phyloP scores from a whole-genome alignment of 2,329 filamentous ascomycete genomes.

The Teratosphaeria epicoccoides region DNA sequence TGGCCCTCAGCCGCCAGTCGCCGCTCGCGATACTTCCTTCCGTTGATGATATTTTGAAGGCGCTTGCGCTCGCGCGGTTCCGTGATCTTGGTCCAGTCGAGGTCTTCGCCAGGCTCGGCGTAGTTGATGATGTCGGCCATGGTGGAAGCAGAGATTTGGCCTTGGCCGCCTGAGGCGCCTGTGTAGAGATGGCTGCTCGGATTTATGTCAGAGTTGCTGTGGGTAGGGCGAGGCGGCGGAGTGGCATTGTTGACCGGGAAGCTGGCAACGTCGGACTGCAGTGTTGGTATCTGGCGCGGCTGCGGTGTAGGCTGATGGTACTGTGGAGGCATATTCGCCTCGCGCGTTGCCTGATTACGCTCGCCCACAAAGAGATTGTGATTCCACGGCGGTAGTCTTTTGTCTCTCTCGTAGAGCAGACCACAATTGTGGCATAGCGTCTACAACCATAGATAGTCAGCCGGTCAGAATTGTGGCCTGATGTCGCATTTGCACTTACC shows the following conservation, averaged over 20 bases:
- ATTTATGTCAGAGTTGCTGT: slow-evolving; percentile 12
- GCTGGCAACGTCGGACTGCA: slow-evolving; percentile 22
- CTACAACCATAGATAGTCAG: slow-evolving; percentile 33
- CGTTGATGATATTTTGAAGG: slow-evolving; percentile 31
- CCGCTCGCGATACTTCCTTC: slow-evolving; percentile 29
- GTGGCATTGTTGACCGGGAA: slow-evolving; percentile 15
- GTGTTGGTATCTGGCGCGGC: slow-evolving; percentile 15
- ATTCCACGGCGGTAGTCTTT: slow-evolving; percentile 68
- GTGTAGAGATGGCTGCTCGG: slow-evolving; percentile 26
- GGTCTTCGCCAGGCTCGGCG: slow-evolving; percentile 29
- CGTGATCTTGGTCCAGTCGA: slow-evolving; percentile 30
- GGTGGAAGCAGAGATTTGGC: slow-evolving; percentile 23
- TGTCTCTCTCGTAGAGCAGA: slow-evolving; percentile 76
- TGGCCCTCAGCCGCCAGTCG: slow-evolving; percentile 26
- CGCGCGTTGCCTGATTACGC: slow-evolving; percentile 27
- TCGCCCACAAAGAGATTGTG: slow-evolving; percentile 53
- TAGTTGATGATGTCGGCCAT: slow-evolving; percentile 28
- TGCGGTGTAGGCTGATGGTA: slow-evolving; percentile 7
- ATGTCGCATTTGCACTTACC: slow-evolving; percentile 42
- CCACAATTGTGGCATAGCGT: slow-evolving; percentile 91
- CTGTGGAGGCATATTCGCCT: slow-evolving; percentile 14
- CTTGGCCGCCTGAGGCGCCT: slow-evolving; percentile 24
- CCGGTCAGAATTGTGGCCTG: not conserved
- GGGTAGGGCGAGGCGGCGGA: slow-evolving; percentile 4
- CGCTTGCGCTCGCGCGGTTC: slow-evolving; percentile 29